These are phyloP conservation scores for Sphagnum magellanicum DNA, from an alignment of 228 moss, liverwort and hornwort genomes.

Conservation along the genomic window DNA sequence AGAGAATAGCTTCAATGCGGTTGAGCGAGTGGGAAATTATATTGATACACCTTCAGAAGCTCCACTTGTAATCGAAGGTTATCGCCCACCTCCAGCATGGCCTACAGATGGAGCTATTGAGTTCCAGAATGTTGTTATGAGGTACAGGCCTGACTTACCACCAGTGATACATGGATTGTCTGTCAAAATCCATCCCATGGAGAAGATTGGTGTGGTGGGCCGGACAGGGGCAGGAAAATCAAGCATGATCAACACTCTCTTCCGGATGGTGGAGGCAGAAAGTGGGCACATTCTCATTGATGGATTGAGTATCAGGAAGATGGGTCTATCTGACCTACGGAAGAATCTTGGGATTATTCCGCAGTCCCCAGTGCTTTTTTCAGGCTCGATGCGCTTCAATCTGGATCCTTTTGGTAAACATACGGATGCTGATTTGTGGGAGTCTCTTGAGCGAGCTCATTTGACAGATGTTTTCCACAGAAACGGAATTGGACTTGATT, in stretches of 20 bases:
- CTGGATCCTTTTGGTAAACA: slow-evolving; percentile 93
- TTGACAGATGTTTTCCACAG: slow-evolving; percentile 81
- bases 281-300: slow-evolving; percentile 81
- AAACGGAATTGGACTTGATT: slow-evolving; percentile 62
- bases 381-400: slow-evolving; percentile 85
- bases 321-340: slow-evolving; percentile 73
- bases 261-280: slow-evolving; percentile 83
- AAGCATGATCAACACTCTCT: slow-evolving; percentile 92
- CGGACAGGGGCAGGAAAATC: slow-evolving; percentile 96
- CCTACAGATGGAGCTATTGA: slow-evolving; percentile 80
- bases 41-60: slow-evolving; percentile 74
- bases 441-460: slow-evolving; percentile 95
- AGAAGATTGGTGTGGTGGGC: slow-evolving; percentile 94
- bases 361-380: slow-evolving; percentile 84
- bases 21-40: slow-evolving; percentile 92
- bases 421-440: slow-evolving; percentile 83
- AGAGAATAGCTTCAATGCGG: slow-evolving; percentile 93
- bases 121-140: slow-evolving; percentile 75
- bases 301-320: slow-evolving; percentile 50
- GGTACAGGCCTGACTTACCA: slow-evolving; percentile 75
- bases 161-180: slow-evolving; percentile 84
- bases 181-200: slow-evolving; percentile 68
- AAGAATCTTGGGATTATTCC: slow-evolving; percentile 85
- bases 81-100: slow-evolving; percentile 88
- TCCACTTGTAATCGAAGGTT: slow-evolving; percentile 63